phyloP scores from a whole-genome alignment of 1,284 basidiomycete species.

The Ustilago shanxiensis region DNA sequence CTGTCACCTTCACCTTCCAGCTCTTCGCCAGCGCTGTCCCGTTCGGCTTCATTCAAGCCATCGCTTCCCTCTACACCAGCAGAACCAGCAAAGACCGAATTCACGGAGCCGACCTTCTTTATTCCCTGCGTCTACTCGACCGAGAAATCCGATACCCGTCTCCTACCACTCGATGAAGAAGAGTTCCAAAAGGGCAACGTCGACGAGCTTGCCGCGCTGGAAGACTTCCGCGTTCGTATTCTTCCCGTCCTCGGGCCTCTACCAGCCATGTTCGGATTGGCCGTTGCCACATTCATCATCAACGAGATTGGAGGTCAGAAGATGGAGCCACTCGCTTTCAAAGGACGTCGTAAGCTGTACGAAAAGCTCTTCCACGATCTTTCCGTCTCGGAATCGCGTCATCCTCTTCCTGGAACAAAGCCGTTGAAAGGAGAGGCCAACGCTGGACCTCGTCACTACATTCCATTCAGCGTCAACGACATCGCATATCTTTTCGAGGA shows the following conservation, averaged over 20 bases:
- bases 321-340: conserved; percentile 65
- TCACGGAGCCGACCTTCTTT: conserved; percentile 43
- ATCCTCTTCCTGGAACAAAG: conserved; percentile 29
- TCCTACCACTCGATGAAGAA: conserved; percentile 90
- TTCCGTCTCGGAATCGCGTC: conserved; percentile 38
- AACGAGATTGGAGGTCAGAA: conserved; percentile 65
- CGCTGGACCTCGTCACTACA: conserved; percentile 35
- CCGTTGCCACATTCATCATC: conserved; percentile 65
- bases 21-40: conserved; percentile 40
- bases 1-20: conserved; percentile 37
- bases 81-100: conserved; percentile 13
- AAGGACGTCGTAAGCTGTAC: conserved; percentile 62
- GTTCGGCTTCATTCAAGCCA: conserved; percentile 34
- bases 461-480: conserved; percentile 66
- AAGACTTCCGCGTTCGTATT: conserved; percentile 92
- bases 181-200: conserved; percentile 91
- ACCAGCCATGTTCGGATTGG: conserved; percentile 69
- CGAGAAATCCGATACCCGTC: conserved; percentile 83
- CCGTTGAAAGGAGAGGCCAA: conserved; percentile 1
- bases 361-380: conserved; percentile 59
- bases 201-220: conserved; percentile 89
- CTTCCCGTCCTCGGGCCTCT: conserved; percentile 81
- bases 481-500: conserved; percentile 66
- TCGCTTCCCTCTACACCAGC: conserved; percentile 22
- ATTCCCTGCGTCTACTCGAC: conserved; percentile 85